phyloP scores from a whole-genome alignment of 306 rosid genomes.

The Cucurbita maxima region DNA sequence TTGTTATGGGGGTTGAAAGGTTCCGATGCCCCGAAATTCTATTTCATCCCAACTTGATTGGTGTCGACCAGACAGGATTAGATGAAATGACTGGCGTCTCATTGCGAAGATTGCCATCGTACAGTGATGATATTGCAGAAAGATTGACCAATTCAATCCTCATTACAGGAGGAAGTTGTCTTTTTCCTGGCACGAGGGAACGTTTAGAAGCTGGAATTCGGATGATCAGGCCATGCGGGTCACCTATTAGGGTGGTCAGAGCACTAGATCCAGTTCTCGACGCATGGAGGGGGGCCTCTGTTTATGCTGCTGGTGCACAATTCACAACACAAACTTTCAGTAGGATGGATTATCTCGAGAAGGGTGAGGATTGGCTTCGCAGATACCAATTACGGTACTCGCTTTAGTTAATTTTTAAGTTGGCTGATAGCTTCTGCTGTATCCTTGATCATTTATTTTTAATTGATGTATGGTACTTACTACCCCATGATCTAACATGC shows the following conservation, averaged over 20 bases:
- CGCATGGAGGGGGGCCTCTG: constrained; percentile 95
- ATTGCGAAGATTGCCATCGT: constrained; percentile 52
- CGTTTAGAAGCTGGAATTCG: constrained; percentile 78
- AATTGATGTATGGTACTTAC: neutral
- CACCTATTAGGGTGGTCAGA: constrained; percentile 55
- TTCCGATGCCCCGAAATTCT: constrained; percentile 89
- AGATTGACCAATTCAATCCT: constrained; percentile 56
- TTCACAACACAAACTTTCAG: constrained; percentile 73
- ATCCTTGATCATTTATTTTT: neutral
- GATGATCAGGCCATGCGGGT: constrained; percentile 73
- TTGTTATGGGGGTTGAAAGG: constrained; percentile 68
- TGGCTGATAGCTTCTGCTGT: neutral
- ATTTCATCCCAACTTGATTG: constrained; percentile 82
- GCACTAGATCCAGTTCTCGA: constrained; percentile 80
- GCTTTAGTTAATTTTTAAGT: constrained; percentile 13
- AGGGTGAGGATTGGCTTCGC: constrained; percentile 85
- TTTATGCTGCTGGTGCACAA: constrained; percentile 46
- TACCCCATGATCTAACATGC: neutral
- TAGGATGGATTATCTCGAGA: constrained; percentile 59
- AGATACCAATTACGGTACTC: constrained; percentile 50
- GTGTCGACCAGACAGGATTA: constrained; percentile 74
- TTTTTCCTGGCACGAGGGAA: constrained; percentile 61
- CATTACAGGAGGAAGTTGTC: constrained; percentile 78
- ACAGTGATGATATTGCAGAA: constrained; percentile 30
- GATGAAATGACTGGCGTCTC: constrained; percentile 92